phyloP scores from a whole-genome alignment of 2,329 filamentous ascomycete species.

The Conoideocrella luteorostrata region DNA sequence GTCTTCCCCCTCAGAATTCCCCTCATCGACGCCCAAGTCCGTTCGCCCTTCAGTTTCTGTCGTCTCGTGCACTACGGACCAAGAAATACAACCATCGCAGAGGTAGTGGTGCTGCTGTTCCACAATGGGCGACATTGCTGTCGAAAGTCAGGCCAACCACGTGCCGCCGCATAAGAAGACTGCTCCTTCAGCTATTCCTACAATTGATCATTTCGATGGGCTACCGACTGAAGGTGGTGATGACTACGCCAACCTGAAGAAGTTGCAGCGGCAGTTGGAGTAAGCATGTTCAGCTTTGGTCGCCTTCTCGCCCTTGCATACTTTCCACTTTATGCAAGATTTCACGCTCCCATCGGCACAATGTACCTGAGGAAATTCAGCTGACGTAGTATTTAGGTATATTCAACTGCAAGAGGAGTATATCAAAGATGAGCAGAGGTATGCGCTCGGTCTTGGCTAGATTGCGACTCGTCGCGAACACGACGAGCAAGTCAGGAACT shows the following conservation, averaged over 20 bases:
- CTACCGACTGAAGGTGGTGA: conserved; percentile 74
- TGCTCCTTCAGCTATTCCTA: conserved; percentile 73
- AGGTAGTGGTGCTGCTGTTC: conserved; percentile 3
- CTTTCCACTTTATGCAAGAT: too few relatives aligned
- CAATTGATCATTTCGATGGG: conserved; percentile 85
- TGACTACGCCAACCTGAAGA: conserved; percentile 93
- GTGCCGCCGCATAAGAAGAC: conserved; percentile 76
- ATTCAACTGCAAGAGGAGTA: conserved; percentile 99
- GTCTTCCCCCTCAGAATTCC: too few relatives aligned
- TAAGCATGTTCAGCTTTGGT: conserved; percentile 43
- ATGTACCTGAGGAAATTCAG: conserved; percentile 14
- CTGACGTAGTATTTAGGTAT: conserved; percentile 49
- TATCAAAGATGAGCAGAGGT: conserved; percentile 99
- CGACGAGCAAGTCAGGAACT: background rate
- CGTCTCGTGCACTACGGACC: background rate
- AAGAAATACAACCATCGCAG: background rate
- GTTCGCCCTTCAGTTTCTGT: background rate
- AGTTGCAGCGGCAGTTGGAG: conserved; percentile 93
- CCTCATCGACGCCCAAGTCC: too few relatives aligned
- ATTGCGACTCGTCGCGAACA: background rate
- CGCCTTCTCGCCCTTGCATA: conserved; percentile 7
- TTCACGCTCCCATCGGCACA: too few relatives aligned
- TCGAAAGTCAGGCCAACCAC: conserved; percentile 73
- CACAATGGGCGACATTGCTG: conserved; percentile 78
- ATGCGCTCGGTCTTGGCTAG: conserved; percentile 13